Base-by-base conservation (phyloP, 2,329 filamentous ascomycete species). In the Exophiala sp. region DNA sequence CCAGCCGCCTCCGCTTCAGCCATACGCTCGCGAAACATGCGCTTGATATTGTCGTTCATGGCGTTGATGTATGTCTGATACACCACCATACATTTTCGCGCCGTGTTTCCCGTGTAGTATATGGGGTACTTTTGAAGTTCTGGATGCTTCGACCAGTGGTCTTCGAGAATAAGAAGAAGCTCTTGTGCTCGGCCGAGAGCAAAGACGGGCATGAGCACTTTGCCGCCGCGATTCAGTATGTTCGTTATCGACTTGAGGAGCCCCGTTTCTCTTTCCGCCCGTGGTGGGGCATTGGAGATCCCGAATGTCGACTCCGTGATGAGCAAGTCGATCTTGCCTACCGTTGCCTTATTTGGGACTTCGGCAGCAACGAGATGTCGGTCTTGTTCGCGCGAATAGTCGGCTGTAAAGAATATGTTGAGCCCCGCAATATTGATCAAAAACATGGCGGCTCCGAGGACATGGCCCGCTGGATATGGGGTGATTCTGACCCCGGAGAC, bases 21-120 rank as follows among this genome's bases (percentile, higher is more conserved):
- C 81, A 95, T 94, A 41, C 88, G 82, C 68, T 94, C 89, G 46
- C 86, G 79, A 69, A 96, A 96, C n/a, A 95, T 79, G 9, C 88
- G 81, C 68, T 95, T 96, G 73, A 98, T 97, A 63, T 96, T 97
- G 64, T 97, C 91, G 66, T 98, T 98, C 93, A 98, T 98, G 48
- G 90, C 89, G 42, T 90, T 88, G 42, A 97, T 88, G 63, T 97
- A 98, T 1, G 93, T 98, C 67, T 97, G 93, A 65, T 98, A 98
- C 2, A 97, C 89, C 23, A 96, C 81, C 93, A 98, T 98, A 71
- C 93, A 98, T 69, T 95, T 93, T 56, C 91, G 78, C 1, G 93
- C 93, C 35, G 97, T 80, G 62, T 95, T 95, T 62, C 88, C 93
- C 47, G 94, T 94, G 67, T 97, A 98, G 73, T 97, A 98, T 55